A percentile compares a stretch with the other conserved stretches of the same genome.
Conservation (phyloP, 78 protist genomes). For the Neovahlkampfia damariscottae region DNA sequence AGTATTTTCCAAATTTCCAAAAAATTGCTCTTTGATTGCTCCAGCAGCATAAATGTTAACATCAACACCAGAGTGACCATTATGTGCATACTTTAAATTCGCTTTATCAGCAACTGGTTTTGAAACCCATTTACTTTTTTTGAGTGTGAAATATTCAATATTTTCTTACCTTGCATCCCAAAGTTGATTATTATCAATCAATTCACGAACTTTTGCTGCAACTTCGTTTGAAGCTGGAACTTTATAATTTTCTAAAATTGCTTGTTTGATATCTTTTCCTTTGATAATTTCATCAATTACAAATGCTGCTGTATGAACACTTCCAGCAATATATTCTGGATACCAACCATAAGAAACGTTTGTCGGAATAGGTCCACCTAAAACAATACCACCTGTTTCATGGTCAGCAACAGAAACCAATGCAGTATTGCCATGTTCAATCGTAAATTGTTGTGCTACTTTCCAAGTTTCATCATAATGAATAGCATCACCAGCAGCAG, state of each 20-base stretch:
- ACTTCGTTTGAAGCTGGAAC: neutral
- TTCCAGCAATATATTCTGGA: no score
- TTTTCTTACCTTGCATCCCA: neutral
- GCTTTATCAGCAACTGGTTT: no score
- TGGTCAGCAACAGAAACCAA: neutral
- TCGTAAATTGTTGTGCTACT: neutral
- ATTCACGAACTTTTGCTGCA: neutral
- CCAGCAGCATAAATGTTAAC: neutral
- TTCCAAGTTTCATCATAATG: neutral
- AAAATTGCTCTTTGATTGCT: neutral
- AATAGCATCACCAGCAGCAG: neutral
- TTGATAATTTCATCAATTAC: neutral
- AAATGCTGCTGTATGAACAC: neutral
- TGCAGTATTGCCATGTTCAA: neutral
- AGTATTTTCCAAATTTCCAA: conserved; percentile 1
- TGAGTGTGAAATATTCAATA: neutral
- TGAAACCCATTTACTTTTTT: no score
- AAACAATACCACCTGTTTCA: neutral
- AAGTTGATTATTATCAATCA: neutral
- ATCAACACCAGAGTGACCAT: conserved; percentile 3
- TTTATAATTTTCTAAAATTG: neutral
- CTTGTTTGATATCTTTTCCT: neutral
- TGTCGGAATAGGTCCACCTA: neutral
- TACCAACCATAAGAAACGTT: no score
- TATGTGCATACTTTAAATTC: no score